These are phyloP conservation scores for Scedosporium dehoogii DNA, from an alignment of 2,329 filamentous ascomycete genomes.

Conservation along the genomic window DNA sequence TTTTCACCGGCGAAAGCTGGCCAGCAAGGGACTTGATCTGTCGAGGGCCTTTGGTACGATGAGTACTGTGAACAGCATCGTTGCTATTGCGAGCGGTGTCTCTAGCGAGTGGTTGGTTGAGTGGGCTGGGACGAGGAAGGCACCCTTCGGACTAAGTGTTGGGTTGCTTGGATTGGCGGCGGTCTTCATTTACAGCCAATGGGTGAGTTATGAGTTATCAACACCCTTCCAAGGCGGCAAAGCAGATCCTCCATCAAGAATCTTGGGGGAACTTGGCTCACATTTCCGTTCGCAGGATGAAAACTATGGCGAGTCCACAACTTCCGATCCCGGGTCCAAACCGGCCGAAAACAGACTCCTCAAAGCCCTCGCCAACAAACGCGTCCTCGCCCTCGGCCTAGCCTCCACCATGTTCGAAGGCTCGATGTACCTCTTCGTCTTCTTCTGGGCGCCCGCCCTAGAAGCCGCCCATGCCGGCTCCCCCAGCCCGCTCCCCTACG, in stretches of 20 bases:
- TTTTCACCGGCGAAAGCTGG: slow-evolving; percentile 33
- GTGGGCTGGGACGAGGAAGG: slow-evolving; percentile 33
- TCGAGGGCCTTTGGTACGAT: slow-evolving; percentile 40
- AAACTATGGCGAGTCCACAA: slow-evolving; percentile 31
- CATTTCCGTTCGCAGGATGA: slow-evolving; percentile 26
- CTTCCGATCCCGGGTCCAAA: slow-evolving; percentile 4
- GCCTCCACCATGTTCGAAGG: slow-evolving; percentile 48
- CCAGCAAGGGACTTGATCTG: slow-evolving; percentile 29
- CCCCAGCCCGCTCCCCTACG: slow-evolving; percentile 26
- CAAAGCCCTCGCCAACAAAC: slow-evolving; percentile 26
- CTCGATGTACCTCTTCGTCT: slow-evolving; percentile 50
- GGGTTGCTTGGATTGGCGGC: slow-evolving; percentile 30
- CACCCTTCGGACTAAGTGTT: slow-evolving; percentile 34
- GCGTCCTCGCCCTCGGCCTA: slow-evolving; percentile 38
- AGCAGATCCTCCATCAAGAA: background rate
- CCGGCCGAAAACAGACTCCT: slow-evolving; percentile 8
- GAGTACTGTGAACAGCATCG: slow-evolving; percentile 43
- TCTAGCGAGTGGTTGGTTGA: slow-evolving; percentile 40
- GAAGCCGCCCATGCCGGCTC: slow-evolving; percentile 21
- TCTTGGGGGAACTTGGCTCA: background rate
- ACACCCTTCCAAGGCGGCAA: background rate
- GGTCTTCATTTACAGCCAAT: slow-evolving; percentile 32
- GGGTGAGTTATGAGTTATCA: no score
- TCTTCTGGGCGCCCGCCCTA: slow-evolving; percentile 47
- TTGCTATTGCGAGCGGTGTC: slow-evolving; percentile 40